Conservation (phyloP, 2,329 filamentous ascomycete species). For the Trichophyton schoenleinii region DNA sequence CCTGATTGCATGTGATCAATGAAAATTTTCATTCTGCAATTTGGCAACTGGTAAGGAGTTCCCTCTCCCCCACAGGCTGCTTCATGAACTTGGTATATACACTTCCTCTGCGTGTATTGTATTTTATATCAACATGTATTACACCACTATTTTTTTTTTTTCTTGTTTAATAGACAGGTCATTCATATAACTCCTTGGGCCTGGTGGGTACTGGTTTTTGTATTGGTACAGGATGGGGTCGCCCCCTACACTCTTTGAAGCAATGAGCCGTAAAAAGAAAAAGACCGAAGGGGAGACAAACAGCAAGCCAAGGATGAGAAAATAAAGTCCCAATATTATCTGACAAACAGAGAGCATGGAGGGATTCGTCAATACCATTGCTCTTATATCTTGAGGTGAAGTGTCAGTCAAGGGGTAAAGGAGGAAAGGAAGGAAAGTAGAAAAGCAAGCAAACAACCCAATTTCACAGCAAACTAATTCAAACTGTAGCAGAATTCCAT, state of each 20-base stretch:
- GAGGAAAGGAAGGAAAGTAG: neutral
- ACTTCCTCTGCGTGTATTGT: constrained; percentile 2
- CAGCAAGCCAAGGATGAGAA: neutral
- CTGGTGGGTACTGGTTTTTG: neutral
- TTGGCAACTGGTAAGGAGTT: neutral
- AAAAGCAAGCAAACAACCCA: constrained; percentile 3
- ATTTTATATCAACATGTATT: constrained; percentile 2
- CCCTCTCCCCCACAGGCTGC: neutral
- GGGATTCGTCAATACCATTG: neutral
- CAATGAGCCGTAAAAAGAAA: neutral
- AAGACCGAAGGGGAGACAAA: neutral
- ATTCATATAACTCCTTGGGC: neutral
- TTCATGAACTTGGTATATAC: neutral
- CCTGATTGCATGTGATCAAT: neutral
- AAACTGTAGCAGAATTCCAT: neutral
- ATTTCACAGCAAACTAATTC: constrained; percentile 1
- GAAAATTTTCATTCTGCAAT: neutral
- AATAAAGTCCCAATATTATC: neutral
- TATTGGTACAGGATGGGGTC: neutral
- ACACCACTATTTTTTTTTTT: neutral
- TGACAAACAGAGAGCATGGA: neutral
- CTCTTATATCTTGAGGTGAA: neutral
- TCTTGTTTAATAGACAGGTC: neutral
- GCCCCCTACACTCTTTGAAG: neutral
- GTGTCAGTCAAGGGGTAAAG: neutral